Evolutionary conservation across 2,329 filamentous ascomycete genomes (phyloP).

Genomic region (Penicillium sp.): DNA sequence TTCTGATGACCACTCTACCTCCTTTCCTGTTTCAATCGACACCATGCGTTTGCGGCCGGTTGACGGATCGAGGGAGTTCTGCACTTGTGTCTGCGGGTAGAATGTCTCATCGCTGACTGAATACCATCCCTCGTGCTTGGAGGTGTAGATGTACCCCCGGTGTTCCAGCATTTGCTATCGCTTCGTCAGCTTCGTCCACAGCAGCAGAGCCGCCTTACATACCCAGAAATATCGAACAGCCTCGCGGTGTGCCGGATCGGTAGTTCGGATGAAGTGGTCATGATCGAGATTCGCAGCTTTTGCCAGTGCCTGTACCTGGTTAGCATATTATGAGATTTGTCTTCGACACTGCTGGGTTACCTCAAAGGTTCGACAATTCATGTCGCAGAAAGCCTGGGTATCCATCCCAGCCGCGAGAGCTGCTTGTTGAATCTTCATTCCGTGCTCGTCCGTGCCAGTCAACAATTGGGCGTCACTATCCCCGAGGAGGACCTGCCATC

Average conservation of each 20-base stretch:
- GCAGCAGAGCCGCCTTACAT: constrained; percentile 19
- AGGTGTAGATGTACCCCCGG: constrained; percentile 77
- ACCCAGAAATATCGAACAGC: constrained; percentile 91
- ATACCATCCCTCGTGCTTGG: constrained; percentile 93
- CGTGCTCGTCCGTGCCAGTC: constrained; percentile 96
- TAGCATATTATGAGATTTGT: not conserved
- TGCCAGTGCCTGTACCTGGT: constrained; percentile 62
- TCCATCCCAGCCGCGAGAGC: constrained; percentile 71
- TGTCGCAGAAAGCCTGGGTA: constrained; percentile 86
- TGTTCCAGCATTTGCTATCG: constrained; percentile 69
- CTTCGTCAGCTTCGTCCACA: constrained; percentile 13
- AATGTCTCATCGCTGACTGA: constrained; percentile 96
- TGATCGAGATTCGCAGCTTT: constrained; percentile 70
- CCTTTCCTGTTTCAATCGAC: constrained; percentile 83
- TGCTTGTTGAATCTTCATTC: constrained; percentile 93
- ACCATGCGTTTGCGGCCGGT: constrained; percentile 84
- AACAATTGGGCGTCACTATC: constrained; percentile 69
- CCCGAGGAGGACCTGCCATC: constrained; percentile 82
- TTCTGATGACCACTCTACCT: constrained; percentile 94
- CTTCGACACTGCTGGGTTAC: constrained; percentile 36
- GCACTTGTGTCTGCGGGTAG: constrained; percentile 77
- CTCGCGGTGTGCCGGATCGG: constrained; percentile 77
- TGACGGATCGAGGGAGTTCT: constrained; percentile 73
- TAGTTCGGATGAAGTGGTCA: constrained; percentile 91
- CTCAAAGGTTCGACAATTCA: constrained; percentile 78